Base-by-base conservation (phyloP, 768 basidiomycete genomes). In the Tricholoma bakamatsutake region DNA sequence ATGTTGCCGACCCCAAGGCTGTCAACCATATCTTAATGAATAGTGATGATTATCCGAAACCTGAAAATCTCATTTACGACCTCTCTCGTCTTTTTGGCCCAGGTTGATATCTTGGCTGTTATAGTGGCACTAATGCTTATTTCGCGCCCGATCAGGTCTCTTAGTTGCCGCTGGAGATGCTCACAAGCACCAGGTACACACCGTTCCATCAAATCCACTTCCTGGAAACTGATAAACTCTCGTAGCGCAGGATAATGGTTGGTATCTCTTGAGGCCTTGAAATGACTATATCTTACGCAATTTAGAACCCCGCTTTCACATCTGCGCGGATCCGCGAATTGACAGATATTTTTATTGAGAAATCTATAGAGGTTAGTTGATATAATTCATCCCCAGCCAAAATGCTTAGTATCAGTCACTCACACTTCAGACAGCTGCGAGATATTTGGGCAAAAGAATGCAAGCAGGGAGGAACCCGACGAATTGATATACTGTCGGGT, bases 251-350 rank as follows among this genome's bases (percentile, higher is more conserved):
- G 59, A 67, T 79, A 21, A 76, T 79, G 77, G 78, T 76, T 54
- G 40, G 51, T 31, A 12, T 11, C n/a, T 11, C 13, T 31, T 18
- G 4, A 13, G 42, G 5, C 11, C 13, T n/a, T n/a, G n/a, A 13
- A 9, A 8, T 2, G 2, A 13, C 8, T 37, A 28, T 34, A 30
- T 5, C 15, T 53, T 57, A 33, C 54, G n/a, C 47, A 18, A n/a
- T 7, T 5, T 50, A 80, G 85, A 88, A 86, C 58, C 86, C 86
- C 8, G 84, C 84, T 0, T 88, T 88, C 59, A 83, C 84, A 1
- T 72, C 75, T 2, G 67, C 76, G 1, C 84, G 86, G 60, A 76
- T 87, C 37, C 73, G 84, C 2, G 80, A 79, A 39, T 62, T 87
- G 12, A 82, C 82, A 0, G 73, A 73, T 10, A 79, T 81, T 5